Base-by-base conservation (phyloP, 2,329 filamentous ascomycete genomes). In the Neonectria magnoliae region DNA sequence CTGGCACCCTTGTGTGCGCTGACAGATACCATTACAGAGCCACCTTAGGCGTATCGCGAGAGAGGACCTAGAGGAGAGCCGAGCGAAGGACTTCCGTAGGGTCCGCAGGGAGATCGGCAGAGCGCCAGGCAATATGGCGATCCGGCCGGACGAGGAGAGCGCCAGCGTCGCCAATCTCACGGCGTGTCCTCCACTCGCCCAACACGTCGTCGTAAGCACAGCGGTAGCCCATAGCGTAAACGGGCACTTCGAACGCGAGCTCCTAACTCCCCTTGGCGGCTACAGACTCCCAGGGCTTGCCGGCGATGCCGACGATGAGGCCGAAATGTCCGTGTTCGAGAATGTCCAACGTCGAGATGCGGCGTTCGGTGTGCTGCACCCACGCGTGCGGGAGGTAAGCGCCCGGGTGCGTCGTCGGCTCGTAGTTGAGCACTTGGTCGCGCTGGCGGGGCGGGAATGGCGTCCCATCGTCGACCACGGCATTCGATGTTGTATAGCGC, bases 191-290 rank as follows among this genome's bases (percentile, higher is more conserved):
- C 88, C 88, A 91, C 59, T 89, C 86, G 57, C 83, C 83, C 74
- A 90, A 89, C 0, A 87, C 80, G 71, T 91, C 89, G 70, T 88
- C 84, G 66, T 82, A 90, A 64, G 90, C 85, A 65, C 87, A 84
- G 16, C 81, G 78, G 76, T 82, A 86, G 0, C 89, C 88, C 65
- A 91, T 86, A 5, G 78, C 81, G 60, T 85, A 83, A 0, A 78
- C 80, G 7, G 79, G 80, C 29, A 90, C 77, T 11, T 79, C 74
- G 0, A 90, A 72, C 0, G 81, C 82, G 0, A 86, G 70, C 13
- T 76, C 68, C n/a, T 76, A 68, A 0, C 74, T 68, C 1, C 84
- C 81, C 5, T 70, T 72, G 4, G 65, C 62, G 0, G 84, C 86
- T 1, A 87, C 87, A 0, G 67, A 62, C 55, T 82, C 84, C 88